phyloP scores from a whole-genome alignment of 192 early-diverging fungal species.

The Entomortierella lignicola region DNA sequence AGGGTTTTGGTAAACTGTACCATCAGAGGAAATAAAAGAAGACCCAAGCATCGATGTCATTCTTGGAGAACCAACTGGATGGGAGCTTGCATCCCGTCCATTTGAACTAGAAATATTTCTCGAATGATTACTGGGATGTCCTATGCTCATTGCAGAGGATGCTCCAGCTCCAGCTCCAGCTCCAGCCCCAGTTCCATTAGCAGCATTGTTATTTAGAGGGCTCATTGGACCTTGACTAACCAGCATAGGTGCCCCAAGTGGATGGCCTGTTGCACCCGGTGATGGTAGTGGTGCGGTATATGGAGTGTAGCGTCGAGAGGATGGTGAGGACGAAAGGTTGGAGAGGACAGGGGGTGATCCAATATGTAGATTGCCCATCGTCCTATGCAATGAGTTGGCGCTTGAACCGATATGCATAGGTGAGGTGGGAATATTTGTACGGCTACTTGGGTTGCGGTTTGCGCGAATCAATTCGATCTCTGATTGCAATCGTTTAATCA shows the following conservation, averaged over 20 bases:
- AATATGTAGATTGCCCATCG: slow-evolving; percentile 55
- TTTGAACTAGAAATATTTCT: slow-evolving; percentile 14
- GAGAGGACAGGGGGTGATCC: slow-evolving; percentile 51
- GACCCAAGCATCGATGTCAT: slow-evolving; percentile 48
- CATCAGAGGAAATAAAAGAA: slow-evolving; percentile 37
- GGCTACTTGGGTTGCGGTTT: slow-evolving; percentile 38
- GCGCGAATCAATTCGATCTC: slow-evolving; percentile 65
- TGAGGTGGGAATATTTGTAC: not conserved
- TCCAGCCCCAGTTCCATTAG: slow-evolving; percentile 4
- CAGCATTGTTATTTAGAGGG: not conserved
- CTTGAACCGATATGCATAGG: slow-evolving; percentile 29
- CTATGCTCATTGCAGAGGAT: not conserved
- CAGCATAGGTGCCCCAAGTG: slow-evolving; percentile 8
- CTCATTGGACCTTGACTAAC: not conserved
- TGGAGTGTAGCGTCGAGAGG: slow-evolving; percentile 37
- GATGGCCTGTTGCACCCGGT: slow-evolving; percentile 12
- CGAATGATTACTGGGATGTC: slow-evolving; percentile 3
- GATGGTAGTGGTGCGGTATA: slow-evolving; percentile 30
- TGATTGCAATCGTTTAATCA: slow-evolving; percentile 74
- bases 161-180: slow-evolving; percentile 5
- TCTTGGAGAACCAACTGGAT: slow-evolving; percentile 26
- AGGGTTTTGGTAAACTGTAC: slow-evolving; percentile 22
- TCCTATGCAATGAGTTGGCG: slow-evolving; percentile 39
- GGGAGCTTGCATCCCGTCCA: slow-evolving; percentile 7
- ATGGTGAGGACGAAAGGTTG: slow-evolving; percentile 29